A percentile compares a stretch with the other conserved stretches of the same genome.
Evolutionary conservation across 306 rosid genomes (phyloP).

Genomic region (Cicer arietinum): DNA sequence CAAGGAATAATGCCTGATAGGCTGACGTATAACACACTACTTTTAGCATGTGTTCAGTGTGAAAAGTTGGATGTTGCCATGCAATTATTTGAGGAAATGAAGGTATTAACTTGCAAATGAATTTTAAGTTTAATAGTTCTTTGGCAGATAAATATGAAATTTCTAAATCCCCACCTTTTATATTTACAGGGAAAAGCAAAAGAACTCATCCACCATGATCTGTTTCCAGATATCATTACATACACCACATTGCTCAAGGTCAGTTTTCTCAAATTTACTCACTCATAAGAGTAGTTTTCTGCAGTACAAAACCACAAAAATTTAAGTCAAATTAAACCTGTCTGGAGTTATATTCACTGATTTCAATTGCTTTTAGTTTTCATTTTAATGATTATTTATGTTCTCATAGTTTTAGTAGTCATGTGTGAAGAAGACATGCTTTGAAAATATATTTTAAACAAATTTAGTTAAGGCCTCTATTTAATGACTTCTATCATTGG

Average conservation of each 20-base stretch:
- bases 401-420: slow-evolving; percentile 25
- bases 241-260: slow-evolving; percentile 82
- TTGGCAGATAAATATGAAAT: slow-evolving; percentile 34
- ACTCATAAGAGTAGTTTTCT: slow-evolving; percentile 18
- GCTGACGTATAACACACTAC: slow-evolving; percentile 81
- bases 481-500: not conserved
- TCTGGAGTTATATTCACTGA: slow-evolving; percentile 2
- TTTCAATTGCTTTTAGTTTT: slow-evolving; percentile 12
- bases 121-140: slow-evolving; percentile 59
- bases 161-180: slow-evolving; percentile 36
- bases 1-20: slow-evolving; percentile 73
- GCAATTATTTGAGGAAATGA: slow-evolving; percentile 78
- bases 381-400: slow-evolving; percentile 8
- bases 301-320: not conserved
- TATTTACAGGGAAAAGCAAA: slow-evolving; percentile 60
- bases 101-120: slow-evolving; percentile 63
- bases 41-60: slow-evolving; percentile 72
- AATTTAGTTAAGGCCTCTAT: not conserved
- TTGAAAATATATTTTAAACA: slow-evolving; percentile 1
- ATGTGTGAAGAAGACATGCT: not conserved
- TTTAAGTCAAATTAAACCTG: not conserved
- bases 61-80: slow-evolving; percentile 67
- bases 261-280: slow-evolving; percentile 33
- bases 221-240: slow-evolving; percentile 80
- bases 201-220: slow-evolving; percentile 45